A percentile compares a stretch with the other conserved stretches of the same genome.
phyloP scores from a whole-genome alignment of 345 rosid genomes.

The Mangifera indica region DNA sequence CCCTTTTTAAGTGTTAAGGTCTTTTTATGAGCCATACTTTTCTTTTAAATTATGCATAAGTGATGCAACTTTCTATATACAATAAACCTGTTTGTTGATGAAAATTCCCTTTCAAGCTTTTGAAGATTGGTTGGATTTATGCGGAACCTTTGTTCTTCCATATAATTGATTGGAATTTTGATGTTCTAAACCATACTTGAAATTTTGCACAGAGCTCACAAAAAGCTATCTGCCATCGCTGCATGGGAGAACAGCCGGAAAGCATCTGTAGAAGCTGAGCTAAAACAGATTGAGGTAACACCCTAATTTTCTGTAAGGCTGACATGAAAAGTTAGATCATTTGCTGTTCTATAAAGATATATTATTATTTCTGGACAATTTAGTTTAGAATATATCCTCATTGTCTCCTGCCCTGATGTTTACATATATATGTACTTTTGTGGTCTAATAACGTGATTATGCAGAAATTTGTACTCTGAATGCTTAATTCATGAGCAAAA shows the following conservation, averaged over 20 bases:
- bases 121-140: background rate
- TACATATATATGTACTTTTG: no score
- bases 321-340: background rate
- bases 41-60: background rate
- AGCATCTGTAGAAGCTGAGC: slow-evolving; percentile 62
- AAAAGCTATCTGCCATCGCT: slow-evolving; percentile 47
- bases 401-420: no score
- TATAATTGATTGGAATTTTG: no score
- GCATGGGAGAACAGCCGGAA: slow-evolving; percentile 76
- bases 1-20: background rate
- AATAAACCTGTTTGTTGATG: background rate
- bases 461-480: no score
- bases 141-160: background rate
- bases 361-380: no score
- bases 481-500: no score
- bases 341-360: background rate
- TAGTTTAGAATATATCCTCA: no score
- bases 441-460: no score
- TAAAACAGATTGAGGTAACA: slow-evolving; percentile 57
- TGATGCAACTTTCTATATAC: background rate
- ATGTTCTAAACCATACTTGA: background rate
- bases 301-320: background rate
- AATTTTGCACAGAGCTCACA: slow-evolving; percentile 56
- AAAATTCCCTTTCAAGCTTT: background rate
- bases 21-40: no score